Evolutionary conservation across 306 rosid genomes (phyloP), one percentile per base, ranked within the genome.

Genomic region (Lathyrus sativus): DNA sequence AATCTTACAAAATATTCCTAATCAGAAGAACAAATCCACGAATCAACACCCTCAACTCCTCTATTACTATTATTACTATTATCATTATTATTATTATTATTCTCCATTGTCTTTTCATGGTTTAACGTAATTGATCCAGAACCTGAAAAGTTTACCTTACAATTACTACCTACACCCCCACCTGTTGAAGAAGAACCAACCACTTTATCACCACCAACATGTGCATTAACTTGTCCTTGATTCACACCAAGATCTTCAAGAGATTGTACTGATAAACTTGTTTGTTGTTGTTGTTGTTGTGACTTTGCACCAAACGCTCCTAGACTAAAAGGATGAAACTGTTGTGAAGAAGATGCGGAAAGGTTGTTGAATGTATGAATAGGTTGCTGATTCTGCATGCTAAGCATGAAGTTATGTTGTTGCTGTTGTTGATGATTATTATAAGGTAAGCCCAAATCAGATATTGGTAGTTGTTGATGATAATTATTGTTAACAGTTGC

Each of bases 11-110:
- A 56, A 56, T 56, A 62, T 29, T 67, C 67, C 60, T 79, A 85
- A 71, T 86, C 88, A 17, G 90, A 85, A 31, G 89, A 88, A 82
- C 83, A 87, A 80, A 85, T 83, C 96, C 96, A 89, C 4, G 93
- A 76, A 66, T 87, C 87, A 48, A 87, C 86, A 72, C 74, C 78
- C 64, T 24, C 56, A 17, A 26, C 56, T 7, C 12, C 56, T 17
- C 13, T 9, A 51, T 51, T 49, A 49, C 3, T 49, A 49, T 49
- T 49, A 49, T 49, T 7, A 15, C 4, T 43, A 43, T 43, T n/a
- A 5, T 45, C 2, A 46, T 46, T 6, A 45, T 45, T 45, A 48
- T 19, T 15, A 50, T 8, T 50, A 50, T 9, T 3, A 50, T 17
- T 8, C 18, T 74, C 86, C 66, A 78, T 68, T 31, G 42, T 60